Base-by-base conservation (phyloP, 306 rosid genomes). In the Rosa chinensis region DNA sequence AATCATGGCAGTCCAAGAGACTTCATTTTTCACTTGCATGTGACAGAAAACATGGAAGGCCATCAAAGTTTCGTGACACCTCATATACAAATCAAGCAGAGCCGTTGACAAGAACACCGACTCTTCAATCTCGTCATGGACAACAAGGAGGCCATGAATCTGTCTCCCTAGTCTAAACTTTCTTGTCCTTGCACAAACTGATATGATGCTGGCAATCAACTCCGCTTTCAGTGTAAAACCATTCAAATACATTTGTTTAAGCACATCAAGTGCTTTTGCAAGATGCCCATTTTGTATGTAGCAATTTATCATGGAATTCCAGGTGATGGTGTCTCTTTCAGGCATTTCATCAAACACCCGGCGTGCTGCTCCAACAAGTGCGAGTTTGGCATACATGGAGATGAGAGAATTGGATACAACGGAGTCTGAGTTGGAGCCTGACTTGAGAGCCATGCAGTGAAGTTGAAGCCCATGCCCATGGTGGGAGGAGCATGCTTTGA, bases 1-100 rank as follows among this genome's bases (percentile, higher is more conserved):
- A 78, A 91, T 86, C 80, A 88, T 68, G 42, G 91, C 83, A 43
- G 97, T 89, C 97, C 97, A 91, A 8, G 97, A 85, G 75, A 89
- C 91, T 82, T 84, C 92, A 82, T 91, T 91, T 78, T 79, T 86
- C 72, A 62, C 79, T 74, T 83, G 83, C 88, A 86, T 88, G 58
- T 68, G 80, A 80, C 84, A 17, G 64, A 91, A 91, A 28, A 89
- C 84, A 18, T 72, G 82, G 6, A 83, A 72, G 70, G 92, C 93
- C 86, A 49, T 84, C 44, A 72, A n/a, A 73, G 89, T 61, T 6
- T 81, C 62, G 16, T 56, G 53, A 40, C 87, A 86, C 75, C 81
- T 88, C 73, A 91, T 86, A 72, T 91, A 89, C 37, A 91, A 82
- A 81, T 91, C 90, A 78, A 91, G 84, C 78, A 89, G 74, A 77